Evolutionary conservation across 169 alveolate genomes (phyloP).

Genomic region (Plasmodium cynomolgi): DNA sequence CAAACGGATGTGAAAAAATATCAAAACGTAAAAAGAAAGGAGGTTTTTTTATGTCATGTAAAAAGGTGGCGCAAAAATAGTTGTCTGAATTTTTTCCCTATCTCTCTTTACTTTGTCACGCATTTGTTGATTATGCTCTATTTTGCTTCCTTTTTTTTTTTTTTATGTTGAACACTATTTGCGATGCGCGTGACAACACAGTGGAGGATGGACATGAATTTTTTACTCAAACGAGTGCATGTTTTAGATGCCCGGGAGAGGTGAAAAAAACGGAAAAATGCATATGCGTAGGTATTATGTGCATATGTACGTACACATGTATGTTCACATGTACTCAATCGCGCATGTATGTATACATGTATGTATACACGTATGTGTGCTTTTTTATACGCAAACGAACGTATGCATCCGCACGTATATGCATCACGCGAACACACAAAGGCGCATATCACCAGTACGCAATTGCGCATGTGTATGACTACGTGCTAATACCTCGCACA

Average conservation of each 20-base stretch:
- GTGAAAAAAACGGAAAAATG: background rate
- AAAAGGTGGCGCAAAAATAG: background rate
- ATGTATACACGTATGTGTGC: background rate
- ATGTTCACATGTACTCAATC: background rate
- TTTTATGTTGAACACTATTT: background rate
- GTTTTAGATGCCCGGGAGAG: slow-evolving; percentile 3
- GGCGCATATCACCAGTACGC: background rate
- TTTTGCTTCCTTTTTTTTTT: background rate
- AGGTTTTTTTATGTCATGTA: background rate
- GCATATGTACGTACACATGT: background rate
- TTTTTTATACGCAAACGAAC: background rate
- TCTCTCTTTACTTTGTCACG: background rate
- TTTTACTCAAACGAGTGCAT: background rate
- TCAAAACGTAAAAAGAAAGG: background rate
- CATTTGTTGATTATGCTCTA: background rate
- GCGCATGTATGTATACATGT: background rate
- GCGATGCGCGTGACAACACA: background rate
- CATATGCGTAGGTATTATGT: background rate
- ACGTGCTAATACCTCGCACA: slow-evolving; percentile 24
- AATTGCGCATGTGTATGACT: background rate
- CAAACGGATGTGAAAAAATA: background rate
- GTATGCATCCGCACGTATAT: background rate
- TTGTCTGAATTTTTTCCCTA: background rate
- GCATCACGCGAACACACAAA: background rate
- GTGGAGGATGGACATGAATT: background rate